Evolutionary conservation across 306 rosid genomes (phyloP), one percentile per base, ranked within the genome.

Genomic region (Cucurbita pepo): DNA sequence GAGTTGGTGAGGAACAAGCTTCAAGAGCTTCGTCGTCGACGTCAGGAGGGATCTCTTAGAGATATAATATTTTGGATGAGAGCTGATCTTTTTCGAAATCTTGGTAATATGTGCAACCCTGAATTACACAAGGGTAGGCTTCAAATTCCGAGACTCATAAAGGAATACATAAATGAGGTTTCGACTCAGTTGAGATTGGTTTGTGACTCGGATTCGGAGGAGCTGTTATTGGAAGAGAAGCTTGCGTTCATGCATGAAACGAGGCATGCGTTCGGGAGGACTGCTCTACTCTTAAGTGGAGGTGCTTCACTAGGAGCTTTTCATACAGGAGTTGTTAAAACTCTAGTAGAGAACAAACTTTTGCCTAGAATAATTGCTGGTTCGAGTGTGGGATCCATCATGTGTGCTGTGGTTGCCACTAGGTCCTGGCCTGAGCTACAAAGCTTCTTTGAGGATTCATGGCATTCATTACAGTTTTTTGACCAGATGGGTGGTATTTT

Each of bases 231-330:
- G 82, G 97, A 86, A 83, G 99, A 94, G 83, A 94, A 81, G 82
- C 95, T 91, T 72, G 86, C 97, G 34, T 91, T 91, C 83, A 75
- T 94, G 96, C 95, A 91, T 75, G 99, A 94, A 85, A 94, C 96
- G 51, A 86, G 99, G 66, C 99, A 91, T 51, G 92, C 99, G 22
- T 94, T 94, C 77, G 97, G 99, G 60, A 91, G 99, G 77, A 94
- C 99, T 5, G 99, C 99, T 67, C 76, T 94, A 84, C 83, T 94
- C 5, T 82, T 94, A 78, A 94, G 99, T 84, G 99, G 99, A 62
- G 99, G 99, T 66, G 97, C 99, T 74, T 91, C 99, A 19, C 99
- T 94, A 67, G 99, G 99, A 74, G 82, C 97, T 61, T 91, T 86
- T 75, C 99, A 94, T 80, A 80, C 87, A 4, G 97, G 99, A 53